Percentiles rank a stretch among this genome's conserved stretches.
Evolutionary conservation across 2,329 filamentous ascomycete species (phyloP).

Genomic region (Myriosclerotinia duriaeana): DNA sequence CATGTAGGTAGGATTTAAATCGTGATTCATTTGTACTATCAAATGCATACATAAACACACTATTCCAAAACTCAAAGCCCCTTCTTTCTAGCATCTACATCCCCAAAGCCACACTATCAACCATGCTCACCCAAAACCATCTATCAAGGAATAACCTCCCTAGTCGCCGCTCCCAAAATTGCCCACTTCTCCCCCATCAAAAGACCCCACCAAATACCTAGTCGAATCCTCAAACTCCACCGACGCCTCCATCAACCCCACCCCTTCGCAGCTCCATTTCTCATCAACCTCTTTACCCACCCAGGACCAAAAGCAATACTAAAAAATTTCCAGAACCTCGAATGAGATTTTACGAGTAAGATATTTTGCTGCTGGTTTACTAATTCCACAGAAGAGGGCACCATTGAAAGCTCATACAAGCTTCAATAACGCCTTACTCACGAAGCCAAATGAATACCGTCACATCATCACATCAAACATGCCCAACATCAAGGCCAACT

Average conservation of each 20-base stretch:
- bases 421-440: no score
- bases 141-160: conserved; percentile 30
- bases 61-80: neutral
- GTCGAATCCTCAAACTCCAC: conserved; percentile 31
- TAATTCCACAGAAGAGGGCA: conserved; percentile 42
- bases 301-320: conserved; percentile 42
- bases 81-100: neutral
- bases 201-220: conserved; percentile 24
- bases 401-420: no score
- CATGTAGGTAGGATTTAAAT: neutral
- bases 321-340: conserved; percentile 40
- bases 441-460: no score
- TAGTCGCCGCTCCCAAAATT: conserved; percentile 22
- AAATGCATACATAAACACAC: neutral
- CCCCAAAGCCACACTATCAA: neutral
- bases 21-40: neutral
- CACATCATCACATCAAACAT: no score
- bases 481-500: no score
- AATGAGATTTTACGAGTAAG: conserved; percentile 40
- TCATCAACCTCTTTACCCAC: conserved; percentile 39
- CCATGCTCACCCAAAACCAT: neutral
- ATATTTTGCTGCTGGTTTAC: conserved; percentile 43
- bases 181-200: conserved; percentile 31
- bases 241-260: conserved; percentile 30
- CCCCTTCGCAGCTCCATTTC: conserved; percentile 27